Evolutionary conservation across 345 rosid species (phyloP).

Genomic region (Salix viminalis): DNA sequence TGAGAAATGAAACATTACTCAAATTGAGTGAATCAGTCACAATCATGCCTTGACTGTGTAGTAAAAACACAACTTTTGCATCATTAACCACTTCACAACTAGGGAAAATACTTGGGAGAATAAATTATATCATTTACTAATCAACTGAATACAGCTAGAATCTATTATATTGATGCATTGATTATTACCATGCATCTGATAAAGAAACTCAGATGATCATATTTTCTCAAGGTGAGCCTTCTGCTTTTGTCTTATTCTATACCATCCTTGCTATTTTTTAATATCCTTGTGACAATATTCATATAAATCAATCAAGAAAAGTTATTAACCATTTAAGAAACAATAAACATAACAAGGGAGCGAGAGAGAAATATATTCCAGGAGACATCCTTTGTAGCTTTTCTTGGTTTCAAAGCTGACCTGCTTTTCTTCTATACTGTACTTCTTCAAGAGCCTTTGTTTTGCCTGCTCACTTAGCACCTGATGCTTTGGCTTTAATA

Average conservation of each 20-base stretch:
- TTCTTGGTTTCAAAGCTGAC: conserved; percentile 32
- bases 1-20: not conserved
- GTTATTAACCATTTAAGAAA: not conserved
- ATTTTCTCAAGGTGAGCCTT: not conserved
- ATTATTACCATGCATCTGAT: not conserved
- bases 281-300: too few relatives aligned
- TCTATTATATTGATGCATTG: not conserved
- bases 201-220: not conserved
- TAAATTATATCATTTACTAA: not conserved
- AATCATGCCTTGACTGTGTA: not conserved
- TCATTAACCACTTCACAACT: not conserved
- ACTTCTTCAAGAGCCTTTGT: conserved; percentile 52
- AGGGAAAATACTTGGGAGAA: not conserved
- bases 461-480: conserved; percentile 64
- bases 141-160: not conserved
- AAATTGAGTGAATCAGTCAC: not conserved
- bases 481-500: conserved; percentile 62
- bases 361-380: not conserved
- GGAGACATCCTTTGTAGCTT: not conserved
- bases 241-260: not conserved
- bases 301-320: too few relatives aligned
- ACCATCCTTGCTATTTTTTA: too few relatives aligned
- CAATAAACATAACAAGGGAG: not conserved
- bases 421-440: conserved; percentile 79
- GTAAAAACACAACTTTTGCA: not conserved